These are phyloP conservation scores for Trebouxia sp. DNA, from an alignment of 139 green algal species.

Conservation along the genomic window DNA sequence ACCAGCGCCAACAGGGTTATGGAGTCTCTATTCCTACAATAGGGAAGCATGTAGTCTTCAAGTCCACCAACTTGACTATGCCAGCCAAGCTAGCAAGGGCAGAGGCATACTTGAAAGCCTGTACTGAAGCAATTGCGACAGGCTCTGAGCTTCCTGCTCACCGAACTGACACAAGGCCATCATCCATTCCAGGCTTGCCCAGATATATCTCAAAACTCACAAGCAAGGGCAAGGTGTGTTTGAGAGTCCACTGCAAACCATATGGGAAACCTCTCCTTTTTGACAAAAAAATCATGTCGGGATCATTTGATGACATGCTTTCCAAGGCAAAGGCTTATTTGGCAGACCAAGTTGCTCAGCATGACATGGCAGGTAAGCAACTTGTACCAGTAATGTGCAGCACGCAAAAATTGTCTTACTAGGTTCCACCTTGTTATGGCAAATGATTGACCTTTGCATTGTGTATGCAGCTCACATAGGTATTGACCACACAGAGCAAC, in stretches of 20 bases:
- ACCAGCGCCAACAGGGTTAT: background rate
- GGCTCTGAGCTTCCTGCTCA: slow-evolving; percentile 1
- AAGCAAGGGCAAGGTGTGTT: slow-evolving; percentile 1
- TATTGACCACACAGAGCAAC: slow-evolving; percentile 21
- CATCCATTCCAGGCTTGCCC: slow-evolving; percentile 3
- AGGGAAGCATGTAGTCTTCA: background rate
- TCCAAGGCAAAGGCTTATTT: slow-evolving; percentile 19
- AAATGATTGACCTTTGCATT: slow-evolving; percentile 23
- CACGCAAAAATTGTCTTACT: slow-evolving; percentile 21
- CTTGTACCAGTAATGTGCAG: slow-evolving; percentile 12
- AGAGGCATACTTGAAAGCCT: slow-evolving; percentile 23
- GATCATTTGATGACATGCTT: slow-evolving; percentile 8
- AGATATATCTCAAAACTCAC: slow-evolving; percentile 15
- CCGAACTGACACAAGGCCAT: background rate
- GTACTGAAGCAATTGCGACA: slow-evolving; percentile 17
- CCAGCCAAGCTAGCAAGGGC: slow-evolving; percentile 17
- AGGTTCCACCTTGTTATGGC: background rate
- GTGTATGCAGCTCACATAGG: slow-evolving; percentile 14
- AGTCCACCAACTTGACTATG: background rate
- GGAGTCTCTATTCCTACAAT: slow-evolving; percentile 7
- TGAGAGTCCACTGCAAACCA: slow-evolving; percentile 20
- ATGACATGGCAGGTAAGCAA: slow-evolving; percentile 16
- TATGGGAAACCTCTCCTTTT: slow-evolving; percentile 15
- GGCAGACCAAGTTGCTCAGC: slow-evolving; percentile 10
- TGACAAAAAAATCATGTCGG: slow-evolving; percentile 14